These are phyloP conservation scores for Pueraria montana DNA, from an alignment of 306 rosid species.

Conservation along the genomic window DNA sequence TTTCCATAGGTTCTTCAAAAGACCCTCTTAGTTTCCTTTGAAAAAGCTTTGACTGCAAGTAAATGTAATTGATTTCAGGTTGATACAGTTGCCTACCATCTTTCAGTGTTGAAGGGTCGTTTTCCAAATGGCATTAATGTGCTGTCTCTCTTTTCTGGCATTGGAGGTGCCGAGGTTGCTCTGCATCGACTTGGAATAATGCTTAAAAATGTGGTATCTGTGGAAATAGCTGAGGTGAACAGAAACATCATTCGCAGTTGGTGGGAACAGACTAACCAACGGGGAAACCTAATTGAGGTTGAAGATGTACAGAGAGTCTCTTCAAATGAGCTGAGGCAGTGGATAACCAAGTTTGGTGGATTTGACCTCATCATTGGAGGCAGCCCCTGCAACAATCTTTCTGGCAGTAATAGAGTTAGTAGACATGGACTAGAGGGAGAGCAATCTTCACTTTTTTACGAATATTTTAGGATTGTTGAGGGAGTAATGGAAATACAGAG, in stretches of 20 bases:
- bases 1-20: not conserved
- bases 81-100: slow-evolving; percentile 83
- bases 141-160: slow-evolving; percentile 85
- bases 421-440: slow-evolving; percentile 68
- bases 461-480: slow-evolving; percentile 51
- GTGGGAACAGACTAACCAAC: slow-evolving; percentile 90
- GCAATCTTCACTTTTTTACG: slow-evolving; percentile 71
- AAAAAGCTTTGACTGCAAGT: not conserved
- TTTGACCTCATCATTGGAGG: slow-evolving; percentile 89
- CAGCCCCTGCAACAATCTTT: slow-evolving; percentile 83
- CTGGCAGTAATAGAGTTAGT: slow-evolving; percentile 77
- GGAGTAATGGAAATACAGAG: slow-evolving; percentile 22
- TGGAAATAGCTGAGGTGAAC: slow-evolving; percentile 70
- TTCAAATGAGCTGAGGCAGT: slow-evolving; percentile 50
- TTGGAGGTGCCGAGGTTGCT: slow-evolving; percentile 88
- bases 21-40: slow-evolving; percentile 1
- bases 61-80: slow-evolving; percentile 60
- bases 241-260: slow-evolving; percentile 72
- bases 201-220: slow-evolving; percentile 73
- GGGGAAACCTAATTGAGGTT: slow-evolving; percentile 66
- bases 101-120: slow-evolving; percentile 70
- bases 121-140: slow-evolving; percentile 75
- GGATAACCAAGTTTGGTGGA: slow-evolving; percentile 64
- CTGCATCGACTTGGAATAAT: slow-evolving; percentile 74
- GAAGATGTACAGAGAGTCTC: slow-evolving; percentile 64